These are phyloP conservation scores for Phoma sp. DNA, from an alignment of 2,329 filamentous ascomycete genomes.

Conservation along the genomic window DNA sequence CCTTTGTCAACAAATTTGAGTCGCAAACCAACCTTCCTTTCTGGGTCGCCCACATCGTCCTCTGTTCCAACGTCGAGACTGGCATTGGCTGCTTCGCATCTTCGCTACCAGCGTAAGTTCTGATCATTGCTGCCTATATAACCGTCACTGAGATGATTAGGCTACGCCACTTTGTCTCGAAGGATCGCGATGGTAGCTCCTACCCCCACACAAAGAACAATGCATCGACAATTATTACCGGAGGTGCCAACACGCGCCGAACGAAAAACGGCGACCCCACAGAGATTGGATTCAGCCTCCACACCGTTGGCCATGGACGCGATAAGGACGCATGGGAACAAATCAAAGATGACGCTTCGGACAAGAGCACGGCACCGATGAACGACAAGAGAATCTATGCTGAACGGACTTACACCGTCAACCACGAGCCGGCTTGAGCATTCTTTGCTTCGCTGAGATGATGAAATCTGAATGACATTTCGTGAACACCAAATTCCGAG, in stretches of 20 bases:
- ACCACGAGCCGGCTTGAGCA: too few relatives aligned
- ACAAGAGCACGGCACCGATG: background rate
- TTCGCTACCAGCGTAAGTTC: slow-evolving; percentile 19
- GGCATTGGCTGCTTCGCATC: slow-evolving; percentile 32
- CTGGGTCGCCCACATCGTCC: slow-evolving; percentile 31
- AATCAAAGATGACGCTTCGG: slow-evolving; percentile 16
- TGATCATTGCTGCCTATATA: too few relatives aligned
- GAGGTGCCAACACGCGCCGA: slow-evolving; percentile 6
- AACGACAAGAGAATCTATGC: slow-evolving; percentile 17
- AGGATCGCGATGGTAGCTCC: slow-evolving; percentile 17
- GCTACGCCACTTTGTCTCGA: slow-evolving; percentile 23
- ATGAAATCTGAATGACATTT: too few relatives aligned
- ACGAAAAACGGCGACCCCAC: slow-evolving; percentile 5
- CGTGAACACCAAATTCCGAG: too few relatives aligned
- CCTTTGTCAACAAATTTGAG: slow-evolving; percentile 31
- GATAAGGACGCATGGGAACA: slow-evolving; percentile 24
- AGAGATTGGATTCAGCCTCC: slow-evolving; percentile 21
- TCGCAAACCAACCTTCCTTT: slow-evolving; percentile 22
- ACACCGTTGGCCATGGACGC: slow-evolving; percentile 18
- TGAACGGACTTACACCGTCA: slow-evolving; percentile 13
- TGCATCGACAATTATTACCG: slow-evolving; percentile 9
- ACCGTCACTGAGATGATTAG: too few relatives aligned
- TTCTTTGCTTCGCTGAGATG: too few relatives aligned
- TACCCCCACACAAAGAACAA: slow-evolving; percentile 16
- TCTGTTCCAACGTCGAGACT: slow-evolving; percentile 33